Conservation (phyloP, 1,284 basidiomycete genomes). For the Ustilago bromivora region DNA sequence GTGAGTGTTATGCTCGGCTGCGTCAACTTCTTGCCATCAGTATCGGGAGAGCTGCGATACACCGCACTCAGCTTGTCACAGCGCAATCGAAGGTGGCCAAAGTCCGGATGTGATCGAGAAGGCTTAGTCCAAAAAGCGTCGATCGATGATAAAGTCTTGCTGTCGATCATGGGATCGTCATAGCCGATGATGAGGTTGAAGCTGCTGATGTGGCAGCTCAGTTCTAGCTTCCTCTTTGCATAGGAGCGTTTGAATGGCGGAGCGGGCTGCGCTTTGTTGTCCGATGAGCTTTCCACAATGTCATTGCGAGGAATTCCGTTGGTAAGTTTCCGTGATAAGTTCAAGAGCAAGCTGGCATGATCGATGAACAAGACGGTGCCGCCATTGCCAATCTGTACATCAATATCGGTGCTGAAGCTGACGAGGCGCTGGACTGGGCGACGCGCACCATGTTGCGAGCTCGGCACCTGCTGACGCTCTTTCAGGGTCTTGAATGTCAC, state of each 20-base stretch:
- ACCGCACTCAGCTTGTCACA: constrained; percentile 27
- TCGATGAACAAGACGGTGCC: constrained; percentile 35
- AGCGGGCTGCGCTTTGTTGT: neutral
- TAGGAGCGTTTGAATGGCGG: neutral
- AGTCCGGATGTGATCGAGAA: constrained; percentile 37
- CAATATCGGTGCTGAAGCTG: constrained; percentile 25
- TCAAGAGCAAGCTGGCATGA: constrained; percentile 29
- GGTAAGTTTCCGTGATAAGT: constrained; percentile 1
- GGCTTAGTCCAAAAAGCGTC: constrained; percentile 53
- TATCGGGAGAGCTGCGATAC: neutral
- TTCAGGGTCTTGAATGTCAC: constrained; percentile 35
- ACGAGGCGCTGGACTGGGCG: constrained; percentile 26
- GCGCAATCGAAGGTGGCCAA: constrained; percentile 55
- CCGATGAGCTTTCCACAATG: neutral
- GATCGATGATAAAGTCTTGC: constrained; percentile 2
- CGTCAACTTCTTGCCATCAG: neutral
- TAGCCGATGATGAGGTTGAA: constrained; percentile 49
- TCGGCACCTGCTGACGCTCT: constrained; percentile 23
- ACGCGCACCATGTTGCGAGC: constrained; percentile 12
- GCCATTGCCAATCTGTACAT: constrained; percentile 35
- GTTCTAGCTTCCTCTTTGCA: constrained; percentile 6
- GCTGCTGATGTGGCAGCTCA: constrained; percentile 23
- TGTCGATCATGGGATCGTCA: constrained; percentile 17
- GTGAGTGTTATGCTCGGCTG: constrained; percentile 10
- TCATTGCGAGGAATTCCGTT: neutral